Conservation (phyloP, 805 yeast species). For the Yamadazyma laniorum region DNA sequence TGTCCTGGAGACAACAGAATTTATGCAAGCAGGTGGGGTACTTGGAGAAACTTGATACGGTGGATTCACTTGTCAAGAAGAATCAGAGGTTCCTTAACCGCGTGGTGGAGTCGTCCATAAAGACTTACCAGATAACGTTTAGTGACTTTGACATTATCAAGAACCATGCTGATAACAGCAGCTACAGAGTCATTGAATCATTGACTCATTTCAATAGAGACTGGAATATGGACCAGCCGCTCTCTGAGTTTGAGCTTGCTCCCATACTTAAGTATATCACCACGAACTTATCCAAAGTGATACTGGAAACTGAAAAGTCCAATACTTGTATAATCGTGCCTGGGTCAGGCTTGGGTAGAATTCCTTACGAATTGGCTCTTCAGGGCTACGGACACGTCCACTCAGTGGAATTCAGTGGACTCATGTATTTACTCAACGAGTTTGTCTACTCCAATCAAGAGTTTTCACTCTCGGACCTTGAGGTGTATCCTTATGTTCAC, state of each 20-base stretch:
- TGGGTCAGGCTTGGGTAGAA: conserved; percentile 83
- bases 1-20: conserved; percentile 57
- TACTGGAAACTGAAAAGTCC: conserved; percentile 25
- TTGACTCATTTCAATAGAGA: conserved; percentile 78
- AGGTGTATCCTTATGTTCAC: conserved; percentile 52
- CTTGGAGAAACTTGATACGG: conserved; percentile 45
- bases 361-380: conserved; percentile 62
- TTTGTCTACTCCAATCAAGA: conserved; percentile 43
- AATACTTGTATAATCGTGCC: conserved; percentile 67
- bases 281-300: conserved; percentile 35
- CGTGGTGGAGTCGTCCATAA: conserved; percentile 45
- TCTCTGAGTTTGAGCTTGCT: conserved; percentile 23
- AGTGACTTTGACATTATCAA: conserved; percentile 27
- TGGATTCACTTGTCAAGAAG: conserved; percentile 45
- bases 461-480: conserved; percentile 18
- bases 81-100: conserved; percentile 50
- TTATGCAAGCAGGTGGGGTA: conserved; percentile 54
- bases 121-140: conserved; percentile 43
- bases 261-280: conserved; percentile 56
- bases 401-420: conserved; percentile 71
- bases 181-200: conserved; percentile 55
- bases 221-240: conserved; percentile 50
- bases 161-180: conserved; percentile 12
- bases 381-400: conserved; percentile 50
- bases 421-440: conserved; percentile 71